phyloP scores from a whole-genome alignment of 2,329 filamentous ascomycete genomes.

The Paramyrothecium sp. region DNA sequence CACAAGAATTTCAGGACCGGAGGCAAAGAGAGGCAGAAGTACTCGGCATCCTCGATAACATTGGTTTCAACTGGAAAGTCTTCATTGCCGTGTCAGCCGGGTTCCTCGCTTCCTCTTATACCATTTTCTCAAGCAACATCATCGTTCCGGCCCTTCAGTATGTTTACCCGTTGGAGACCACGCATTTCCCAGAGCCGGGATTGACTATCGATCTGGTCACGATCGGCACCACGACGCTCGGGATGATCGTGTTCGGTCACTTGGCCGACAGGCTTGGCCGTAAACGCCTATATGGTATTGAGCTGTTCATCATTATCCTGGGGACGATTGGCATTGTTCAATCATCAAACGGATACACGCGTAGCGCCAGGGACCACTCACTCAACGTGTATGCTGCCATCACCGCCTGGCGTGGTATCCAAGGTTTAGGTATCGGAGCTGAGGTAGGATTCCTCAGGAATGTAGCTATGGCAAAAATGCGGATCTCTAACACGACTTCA shows the following conservation, averaged over 20 bases:
- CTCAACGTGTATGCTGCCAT: constrained; percentile 5
- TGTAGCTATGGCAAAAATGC: neutral
- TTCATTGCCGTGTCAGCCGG: constrained; percentile 22
- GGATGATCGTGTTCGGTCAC: constrained; percentile 19
- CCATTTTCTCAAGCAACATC: constrained; percentile 24
- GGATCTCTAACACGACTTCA: constrained; percentile 14
- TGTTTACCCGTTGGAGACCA: constrained; percentile 17
- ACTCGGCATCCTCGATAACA: constrained; percentile 10
- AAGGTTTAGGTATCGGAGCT: constrained; percentile 22
- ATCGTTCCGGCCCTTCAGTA: constrained; percentile 22
- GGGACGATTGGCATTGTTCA: constrained; percentile 18
- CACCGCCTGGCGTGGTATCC: constrained; percentile 1
- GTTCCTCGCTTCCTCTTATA: constrained; percentile 26
- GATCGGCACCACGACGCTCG: constrained; percentile 14
- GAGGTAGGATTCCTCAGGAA: neutral
- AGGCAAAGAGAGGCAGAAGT: constrained; percentile 9
- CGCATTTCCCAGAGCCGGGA: constrained; percentile 1
- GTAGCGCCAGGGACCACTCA: neutral
- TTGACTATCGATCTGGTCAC: constrained; percentile 20
- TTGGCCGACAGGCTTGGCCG: constrained; percentile 21
- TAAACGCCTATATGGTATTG: constrained; percentile 20
- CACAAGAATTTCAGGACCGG: neutral
- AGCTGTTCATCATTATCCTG: constrained; percentile 19
- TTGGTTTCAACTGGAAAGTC: constrained; percentile 22
- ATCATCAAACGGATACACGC: constrained; percentile 10